Evolutionary conservation across 129 eudicot species (phyloP), one percentile per base, ranked within the genome.

Genomic region (Flaveria trinervia): DNA sequence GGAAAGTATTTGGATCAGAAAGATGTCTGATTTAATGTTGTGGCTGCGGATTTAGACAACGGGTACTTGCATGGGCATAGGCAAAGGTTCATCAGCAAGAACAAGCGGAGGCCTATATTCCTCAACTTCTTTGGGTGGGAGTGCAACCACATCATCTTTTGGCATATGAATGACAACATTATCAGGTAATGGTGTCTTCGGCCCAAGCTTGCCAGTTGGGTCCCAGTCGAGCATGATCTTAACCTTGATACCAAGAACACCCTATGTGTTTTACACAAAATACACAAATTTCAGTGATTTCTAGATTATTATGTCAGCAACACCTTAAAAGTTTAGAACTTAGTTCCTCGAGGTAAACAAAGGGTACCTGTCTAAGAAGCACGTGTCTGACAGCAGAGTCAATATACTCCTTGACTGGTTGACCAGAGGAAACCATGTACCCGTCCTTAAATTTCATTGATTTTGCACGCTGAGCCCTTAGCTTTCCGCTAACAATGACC

Each of bases 381-480:
- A 89, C 90, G 16, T 89, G 90, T 46, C 94, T 82, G 16, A 89
- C 94, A 73, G 94, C 94, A 25, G 94, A 84, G 82, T 84, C 90
- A 0, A 89, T 89, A 61, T 89, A 89, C 77, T 89, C 90, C 44
- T 84, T 84, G 9, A 86, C 94, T 1, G 94, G 94, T 51, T 89
- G 90, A 77, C 94, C 94, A 14, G 94, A 89, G 0, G 90, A 86
- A 1, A 89, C 84, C 94, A 89, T 89, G 79, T 86, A 89, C 0
- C 94, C 94, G 52, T 89, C 94, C 89, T 86, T 89, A 59, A 89
- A 89, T 72, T 89, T 89, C 94, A 89, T 89, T 12, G 94, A 82
- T 23, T 89, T 89, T 5, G 94, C 94, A 77, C 94, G 87, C 57
- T 84, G 89, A 61, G 94, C 94, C 76, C 94, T 79, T 11, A 89